Base-by-base conservation (phyloP, 768 basidiomycete species). In the Crepidotus variabilis region DNA sequence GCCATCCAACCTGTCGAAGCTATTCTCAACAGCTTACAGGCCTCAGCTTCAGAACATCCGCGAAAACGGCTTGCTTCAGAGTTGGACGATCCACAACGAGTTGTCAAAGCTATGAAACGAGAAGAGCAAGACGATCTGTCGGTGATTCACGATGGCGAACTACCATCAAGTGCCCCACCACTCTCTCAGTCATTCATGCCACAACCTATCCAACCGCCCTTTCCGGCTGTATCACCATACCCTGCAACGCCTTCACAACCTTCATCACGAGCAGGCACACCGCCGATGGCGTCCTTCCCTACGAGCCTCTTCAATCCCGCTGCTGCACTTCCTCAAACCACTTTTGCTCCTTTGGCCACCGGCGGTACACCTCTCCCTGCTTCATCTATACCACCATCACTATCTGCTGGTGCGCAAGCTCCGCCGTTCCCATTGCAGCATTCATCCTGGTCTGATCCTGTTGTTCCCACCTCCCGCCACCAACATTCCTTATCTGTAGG, bases 41-140 rank as follows among this genome's bases (percentile, higher is more conserved):
- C 69, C 13, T 57, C 59, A n/a, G 57, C 68, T 22, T 62, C 69
- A 34, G 80, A 81, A 57, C 74, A 68, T 52, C 69, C 69, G 36
- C 78, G 71, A 32, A 82, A 77, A 61, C 74, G 74, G 39, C 76
- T 74, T 56, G 78, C 76, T 18, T 74, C 77, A 24, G 75, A 71
- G 51, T 63, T 76, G 48, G 77, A 74, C 52, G 75, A 73, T 49
- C 39, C 13, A 43, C 74, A 73, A 13, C 72, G 79, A 18, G 72
- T 66, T 20, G 68, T 75, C 34, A 80, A 79, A 63, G 72, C 76
- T 16, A 68, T 77, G 45, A 82, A 82, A 64, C 64, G 75, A 54
- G 80, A 82, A 57, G 78, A 78, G 28, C 72, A 70, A 59, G 80
- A 82, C 24, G 76, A 78, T 13, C 62, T 79, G 36, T 64, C 68